Evolutionary conservation across 2,329 filamentous ascomycete genomes (phyloP), one percentile per base, ranked within the genome.

Genomic region (Penicillium vulpinum): DNA sequence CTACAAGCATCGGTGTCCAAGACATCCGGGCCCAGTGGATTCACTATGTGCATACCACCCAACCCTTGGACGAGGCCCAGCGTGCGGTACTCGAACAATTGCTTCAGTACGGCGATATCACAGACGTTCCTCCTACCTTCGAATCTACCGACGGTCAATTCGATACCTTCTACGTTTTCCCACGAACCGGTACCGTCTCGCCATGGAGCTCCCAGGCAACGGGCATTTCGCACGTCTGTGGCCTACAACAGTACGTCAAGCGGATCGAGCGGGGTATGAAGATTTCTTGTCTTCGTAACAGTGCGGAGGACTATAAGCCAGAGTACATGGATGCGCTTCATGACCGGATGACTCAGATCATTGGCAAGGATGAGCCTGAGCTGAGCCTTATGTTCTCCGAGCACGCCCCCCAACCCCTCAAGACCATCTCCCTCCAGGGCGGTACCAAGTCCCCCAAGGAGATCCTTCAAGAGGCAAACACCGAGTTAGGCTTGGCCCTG

Each of bases 161-260:
- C 41, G 76, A 82, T 47, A 80, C 87, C 60, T 83, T 90, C 72
- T 91, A 92, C 71, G 83, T 96, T 57, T 86, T 84, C 45, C 93
- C 93, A 21, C 85, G 93, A 64, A 89, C 90, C 18, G 86, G 86
- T 67, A 92, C 86, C 2, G 87, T 96, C 65, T 97, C 92, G 39
- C 94, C 94, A 72, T 99, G 94, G 94, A 97, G 92, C 77, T 96
- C 92, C 55, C 92, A 97, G 75, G 93, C 92, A 28, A 96, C 93
- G 45, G 93, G 87, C 72, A 97, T 97, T 73, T 89, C 93, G 52
- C 87, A 94, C 64, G 93, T 97, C 31, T 97, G 93, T 72, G 92
- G 90, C 26, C 80, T 97, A 58, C 85, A 87, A 40, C 76, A 85
- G 51, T 83, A 89, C 29, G 84, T 88, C 46, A 82, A 88, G 70